Evolutionary conservation across 208 protist genomes (phyloP), one percentile per base, ranked within the genome.

Genomic region (Wallacemonas sp.): DNA sequence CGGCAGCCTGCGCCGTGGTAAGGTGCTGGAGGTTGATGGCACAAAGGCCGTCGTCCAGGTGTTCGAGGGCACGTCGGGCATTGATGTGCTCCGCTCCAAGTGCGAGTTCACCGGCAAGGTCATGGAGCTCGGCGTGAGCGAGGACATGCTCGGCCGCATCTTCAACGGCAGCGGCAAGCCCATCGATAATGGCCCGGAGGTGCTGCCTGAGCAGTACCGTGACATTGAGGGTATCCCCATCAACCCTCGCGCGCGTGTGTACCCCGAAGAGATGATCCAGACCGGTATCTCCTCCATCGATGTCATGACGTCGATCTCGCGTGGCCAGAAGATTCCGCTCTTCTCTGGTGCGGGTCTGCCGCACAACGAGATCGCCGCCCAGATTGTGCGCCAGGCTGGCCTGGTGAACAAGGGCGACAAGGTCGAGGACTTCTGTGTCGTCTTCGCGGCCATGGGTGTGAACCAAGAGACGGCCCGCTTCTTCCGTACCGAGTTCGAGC

Each of bases 261-360:
- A 99, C 90, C 99, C 99, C 26, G 88, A 99, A 92, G 98, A 99
- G 83, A 99, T 99, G 99, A 99, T 99, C 72, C 98, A 99, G 90
- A 99, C 99, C 9, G 99, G 99, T 82, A 99, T 99, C 72, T 99
- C 97, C 24, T 97, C 98, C 64, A 99, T 99, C 65, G 99, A 99
- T 79, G 93, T 98, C 39, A 99, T 99, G 99, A 99, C 98, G 68
- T 99, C 95, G 43, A 99, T 99, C 75, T 99, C 99, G 44, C 93
- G 99, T 80, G 99, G 99, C 9, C 99, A 99, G 89, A 99, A 99
- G 95, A 99, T 99, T 79, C 99, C 99, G 32, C 93, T 99, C 65
- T 99, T 99, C 95, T 99, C 98, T 55, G 99, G 98, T 65, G 97
- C 98, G 8, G 99, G 99, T 98, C 92, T 99, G 14, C 99, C 99